A percentile compares a stretch with the other conserved stretches of the same genome.
phyloP scores from a whole-genome alignment of 345 rosid genomes.

The Brassica nigra region DNA sequence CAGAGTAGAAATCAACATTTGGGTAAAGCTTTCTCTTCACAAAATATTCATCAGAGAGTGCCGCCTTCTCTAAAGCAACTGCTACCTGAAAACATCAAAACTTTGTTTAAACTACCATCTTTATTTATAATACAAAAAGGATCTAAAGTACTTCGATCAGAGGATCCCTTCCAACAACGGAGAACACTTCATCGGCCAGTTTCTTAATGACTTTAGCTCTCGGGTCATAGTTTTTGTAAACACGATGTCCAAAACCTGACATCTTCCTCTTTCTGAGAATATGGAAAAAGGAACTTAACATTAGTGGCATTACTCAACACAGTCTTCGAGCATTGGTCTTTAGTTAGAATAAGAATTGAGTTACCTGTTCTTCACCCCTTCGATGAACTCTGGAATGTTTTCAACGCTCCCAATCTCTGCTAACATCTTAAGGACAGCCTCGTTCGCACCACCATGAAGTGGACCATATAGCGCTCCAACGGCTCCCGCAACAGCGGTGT shows the following conservation, averaged over 20 bases:
- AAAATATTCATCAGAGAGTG: constrained; percentile 1
- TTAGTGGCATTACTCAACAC: not conserved
- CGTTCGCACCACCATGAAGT: not conserved
- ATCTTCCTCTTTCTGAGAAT: not conserved
- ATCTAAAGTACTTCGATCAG: not conserved
- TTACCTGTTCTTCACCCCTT: not conserved
- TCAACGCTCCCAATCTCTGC: not conserved
- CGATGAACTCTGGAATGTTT: constrained; percentile 1
- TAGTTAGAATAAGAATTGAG: not conserved
- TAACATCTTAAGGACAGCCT: constrained; percentile 3
- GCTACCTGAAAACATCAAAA: not conserved
- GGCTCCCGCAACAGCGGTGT: not conserved
- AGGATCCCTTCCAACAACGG: not conserved
- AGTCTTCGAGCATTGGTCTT: not conserved
- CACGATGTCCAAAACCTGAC: not conserved
- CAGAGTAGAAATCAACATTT: not conserved
- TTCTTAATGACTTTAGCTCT: not conserved
- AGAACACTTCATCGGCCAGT: not conserved
- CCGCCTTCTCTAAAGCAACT: not conserved
- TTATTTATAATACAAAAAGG: not conserved
- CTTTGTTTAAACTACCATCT: not conserved
- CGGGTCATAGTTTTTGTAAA: not conserved
- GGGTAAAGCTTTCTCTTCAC: not conserved
- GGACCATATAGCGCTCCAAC: not conserved
- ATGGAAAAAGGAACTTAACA: not conserved